These are phyloP conservation scores for Guadua angustifolia DNA, from an alignment of 176 grass and related monocot genomes.

Conservation along the genomic window DNA sequence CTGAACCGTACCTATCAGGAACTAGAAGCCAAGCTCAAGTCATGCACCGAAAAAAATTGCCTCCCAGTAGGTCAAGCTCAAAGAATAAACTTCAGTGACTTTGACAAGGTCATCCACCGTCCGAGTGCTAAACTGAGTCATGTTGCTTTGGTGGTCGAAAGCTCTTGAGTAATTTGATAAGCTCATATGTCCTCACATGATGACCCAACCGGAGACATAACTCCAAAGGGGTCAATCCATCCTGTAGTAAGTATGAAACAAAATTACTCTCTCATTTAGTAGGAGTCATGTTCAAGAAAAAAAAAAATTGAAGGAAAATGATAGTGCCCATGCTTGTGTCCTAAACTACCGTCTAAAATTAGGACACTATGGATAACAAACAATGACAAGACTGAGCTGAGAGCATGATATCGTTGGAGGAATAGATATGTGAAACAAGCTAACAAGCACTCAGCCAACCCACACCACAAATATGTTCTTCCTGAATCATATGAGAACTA, in stretches of 20 bases:
- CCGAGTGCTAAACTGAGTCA: conserved; percentile 13
- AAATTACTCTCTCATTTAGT: conserved; percentile 15
- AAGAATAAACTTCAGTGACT: not conserved
- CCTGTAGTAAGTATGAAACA: conserved; percentile 52
- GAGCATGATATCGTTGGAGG: not conserved
- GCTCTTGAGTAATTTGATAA: conserved; percentile 88
- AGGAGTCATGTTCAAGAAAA: not conserved
- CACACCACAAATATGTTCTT: conserved; percentile 25
- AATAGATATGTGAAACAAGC: not conserved
- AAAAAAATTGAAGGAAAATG: not conserved
- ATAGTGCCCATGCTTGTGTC: not conserved
- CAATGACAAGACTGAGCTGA: not conserved
- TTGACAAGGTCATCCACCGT: not conserved
- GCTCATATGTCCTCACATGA: conserved; percentile 67
- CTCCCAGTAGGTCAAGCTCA: conserved; percentile 19
- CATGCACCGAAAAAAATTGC: conserved; percentile 9
- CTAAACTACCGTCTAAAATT: conserved; percentile 7
- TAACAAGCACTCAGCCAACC: not conserved
- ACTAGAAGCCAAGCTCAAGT: not conserved
- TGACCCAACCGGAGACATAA: conserved; percentile 72
- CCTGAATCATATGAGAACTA: conserved; percentile 32
- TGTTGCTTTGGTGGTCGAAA: conserved; percentile 46
- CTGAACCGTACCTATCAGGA: conserved; percentile 9
- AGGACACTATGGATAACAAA: not conserved
- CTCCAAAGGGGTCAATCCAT: conserved; percentile 86